Conservation (phyloP, 176 grass and related monocot genomes). For the Poa pratensis region DNA sequence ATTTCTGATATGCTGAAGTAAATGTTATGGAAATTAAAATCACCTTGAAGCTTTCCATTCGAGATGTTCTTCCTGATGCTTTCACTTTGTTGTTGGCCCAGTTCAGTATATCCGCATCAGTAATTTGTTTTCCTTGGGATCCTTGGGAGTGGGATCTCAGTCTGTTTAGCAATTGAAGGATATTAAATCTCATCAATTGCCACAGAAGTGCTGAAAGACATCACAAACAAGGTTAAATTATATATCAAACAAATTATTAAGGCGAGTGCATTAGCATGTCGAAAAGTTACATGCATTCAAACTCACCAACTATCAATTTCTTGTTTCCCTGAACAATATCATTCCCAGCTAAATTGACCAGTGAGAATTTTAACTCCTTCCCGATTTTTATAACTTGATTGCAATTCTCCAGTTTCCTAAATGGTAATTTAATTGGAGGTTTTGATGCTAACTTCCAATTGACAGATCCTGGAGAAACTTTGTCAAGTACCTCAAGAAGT, state of each 20-base stretch:
- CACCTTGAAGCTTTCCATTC: constrained; percentile 93
- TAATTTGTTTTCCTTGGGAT: constrained; percentile 85
- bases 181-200: constrained; percentile 99
- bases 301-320: constrained; percentile 95
- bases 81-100: constrained; percentile 93
- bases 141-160: constrained; percentile 86
- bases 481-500: constrained; percentile 97
- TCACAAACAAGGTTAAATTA: constrained; percentile 37
- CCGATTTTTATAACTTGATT: constrained; percentile 97
- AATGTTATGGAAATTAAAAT: constrained; percentile 10
- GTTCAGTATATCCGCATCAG: constrained; percentile 88
- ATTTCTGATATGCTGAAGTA: constrained; percentile 15
- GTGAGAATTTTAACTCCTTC: constrained; percentile 81
- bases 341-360: constrained; percentile 97
- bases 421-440: constrained; percentile 94
- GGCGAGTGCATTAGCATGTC: neutral
- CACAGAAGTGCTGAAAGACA: constrained; percentile 88
- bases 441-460: constrained; percentile 94
- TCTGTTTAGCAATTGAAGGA: constrained; percentile 91
- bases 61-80: constrained; percentile 67
- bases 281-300: neutral
- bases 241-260: constrained; percentile 4
- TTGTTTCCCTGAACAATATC: constrained; percentile 99
- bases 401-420: constrained; percentile 98
- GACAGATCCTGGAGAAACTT: constrained; percentile 90